These are phyloP conservation scores for Colletotrichum australisinense DNA, from an alignment of 2,329 filamentous ascomycete genomes.

Conservation along the genomic window DNA sequence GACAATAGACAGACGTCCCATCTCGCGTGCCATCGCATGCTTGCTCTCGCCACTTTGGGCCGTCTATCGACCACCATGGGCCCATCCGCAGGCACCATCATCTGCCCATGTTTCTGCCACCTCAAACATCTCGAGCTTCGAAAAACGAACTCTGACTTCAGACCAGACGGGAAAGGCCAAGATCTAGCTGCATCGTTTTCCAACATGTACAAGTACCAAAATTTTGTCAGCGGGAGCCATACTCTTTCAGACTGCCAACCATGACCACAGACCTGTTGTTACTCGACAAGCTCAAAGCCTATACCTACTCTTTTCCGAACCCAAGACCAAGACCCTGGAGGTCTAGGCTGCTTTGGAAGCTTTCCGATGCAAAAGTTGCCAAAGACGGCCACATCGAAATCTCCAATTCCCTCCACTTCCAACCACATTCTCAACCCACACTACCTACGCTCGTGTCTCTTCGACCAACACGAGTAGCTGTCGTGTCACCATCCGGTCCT, in stretches of 20 bases:
- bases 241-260: neutral
- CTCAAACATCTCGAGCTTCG: slow-evolving; percentile 32
- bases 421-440: neutral
- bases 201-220: neutral
- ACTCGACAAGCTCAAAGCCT: neutral
- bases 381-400: neutral
- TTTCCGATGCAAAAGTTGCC: neutral
- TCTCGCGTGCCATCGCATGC: slow-evolving; percentile 29
- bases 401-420: neutral
- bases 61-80: slow-evolving; percentile 15
- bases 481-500: neutral
- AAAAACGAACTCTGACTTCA: slow-evolving; percentile 24
- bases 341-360: neutral
- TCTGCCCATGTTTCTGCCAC: slow-evolving; percentile 30
- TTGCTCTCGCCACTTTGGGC: slow-evolving; percentile 24
- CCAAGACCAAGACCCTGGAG: neutral
- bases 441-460: neutral
- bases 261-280: neutral
- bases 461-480: neutral
- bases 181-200: neutral
- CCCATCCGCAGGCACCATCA: slow-evolving; percentile 25
- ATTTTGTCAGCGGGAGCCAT: slow-evolving; percentile 15
- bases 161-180: slow-evolving; percentile 9
- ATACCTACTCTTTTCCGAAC: neutral
- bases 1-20: slow-evolving; percentile 24